These are phyloP conservation scores for Cryptococcus depauperatus DNA, from an alignment of 1,284 basidiomycete genomes.

Conservation along the genomic window DNA sequence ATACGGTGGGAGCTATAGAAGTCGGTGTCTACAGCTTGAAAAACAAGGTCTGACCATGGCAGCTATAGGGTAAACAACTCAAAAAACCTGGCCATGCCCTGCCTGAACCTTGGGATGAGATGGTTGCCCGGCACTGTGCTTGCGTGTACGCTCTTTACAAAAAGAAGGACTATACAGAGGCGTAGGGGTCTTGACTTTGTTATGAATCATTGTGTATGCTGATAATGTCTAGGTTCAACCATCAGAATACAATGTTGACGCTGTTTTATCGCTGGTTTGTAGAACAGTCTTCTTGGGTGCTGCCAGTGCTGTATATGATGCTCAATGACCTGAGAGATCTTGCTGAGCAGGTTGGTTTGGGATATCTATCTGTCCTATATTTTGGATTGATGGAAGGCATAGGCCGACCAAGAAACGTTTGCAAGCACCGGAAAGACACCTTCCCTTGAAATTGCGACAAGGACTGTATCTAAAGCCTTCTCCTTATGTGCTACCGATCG, in stretches of 20 bases:
- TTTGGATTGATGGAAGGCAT: not conserved
- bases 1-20: conserved; percentile 35
- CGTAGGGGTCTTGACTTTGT: conserved; percentile 21
- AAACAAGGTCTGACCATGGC: not conserved
- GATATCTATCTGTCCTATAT: not conserved
- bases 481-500: conserved; percentile 82
- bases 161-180: conserved; percentile 25
- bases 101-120: conserved; percentile 37
- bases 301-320: conserved; percentile 69
- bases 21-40: conserved; percentile 13
- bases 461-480: conserved; percentile 86
- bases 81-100: conserved; percentile 31
- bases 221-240: conserved; percentile 25
- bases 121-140: conserved; percentile 40
- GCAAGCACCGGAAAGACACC: conserved; percentile 48
- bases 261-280: conserved; percentile 68
- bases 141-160: conserved; percentile 29
- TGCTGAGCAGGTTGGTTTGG: conserved; percentile 50
- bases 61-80: conserved; percentile 25
- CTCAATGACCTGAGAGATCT: conserved; percentile 70
- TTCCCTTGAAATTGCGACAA: conserved; percentile 83
- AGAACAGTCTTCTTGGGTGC: conserved; percentile 69
- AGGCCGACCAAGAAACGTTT: conserved; percentile 48
- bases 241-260: conserved; percentile 46
- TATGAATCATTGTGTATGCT: not conserved